phyloP scores from a whole-genome alignment of 1,284 basidiomycete species.

The Wallemia hederae region DNA sequence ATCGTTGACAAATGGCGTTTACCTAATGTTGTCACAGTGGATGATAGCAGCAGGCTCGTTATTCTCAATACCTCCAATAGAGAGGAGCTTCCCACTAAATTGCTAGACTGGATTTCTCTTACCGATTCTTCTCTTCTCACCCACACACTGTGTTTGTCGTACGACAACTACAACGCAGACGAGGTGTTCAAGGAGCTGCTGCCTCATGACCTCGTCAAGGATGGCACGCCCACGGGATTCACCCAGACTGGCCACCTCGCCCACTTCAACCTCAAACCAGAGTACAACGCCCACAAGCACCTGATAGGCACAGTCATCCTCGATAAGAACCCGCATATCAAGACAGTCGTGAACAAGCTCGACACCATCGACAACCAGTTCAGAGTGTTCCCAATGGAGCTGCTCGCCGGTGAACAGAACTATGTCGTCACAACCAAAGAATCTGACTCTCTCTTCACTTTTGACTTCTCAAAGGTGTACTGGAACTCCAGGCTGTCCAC shows the following conservation, averaged over 20 bases:
- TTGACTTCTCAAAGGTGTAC: conserved; percentile 86
- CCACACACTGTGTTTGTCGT: background rate
- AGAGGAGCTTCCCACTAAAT: background rate
- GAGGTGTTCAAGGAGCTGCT: conserved; percentile 52
- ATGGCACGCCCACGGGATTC: conserved; percentile 60
- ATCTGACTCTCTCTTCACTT: conserved; percentile 55
- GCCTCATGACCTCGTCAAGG: conserved; percentile 33
- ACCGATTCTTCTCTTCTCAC: background rate
- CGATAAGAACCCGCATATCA: conserved; percentile 53
- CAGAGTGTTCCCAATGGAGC: conserved; percentile 88
- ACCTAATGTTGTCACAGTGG: background rate
- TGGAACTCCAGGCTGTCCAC: conserved; percentile 88
- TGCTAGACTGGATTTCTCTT: background rate
- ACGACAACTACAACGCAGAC: conserved; percentile 21
- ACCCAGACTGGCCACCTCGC: conserved; percentile 70
- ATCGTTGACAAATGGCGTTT: background rate
- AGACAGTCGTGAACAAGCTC: conserved; percentile 87
- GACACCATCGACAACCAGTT: conserved; percentile 63
- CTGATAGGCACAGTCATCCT: conserved; percentile 73
- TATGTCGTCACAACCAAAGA: conserved; percentile 59
- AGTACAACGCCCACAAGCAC: conserved; percentile 71
- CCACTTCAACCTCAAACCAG: conserved; percentile 67
- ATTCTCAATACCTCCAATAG: background rate
- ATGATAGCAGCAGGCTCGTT: background rate
- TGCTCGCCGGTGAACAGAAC: conserved; percentile 65